Evolutionary conservation across 129 eudicot species (phyloP), one percentile per base, ranked within the genome.

Genomic region (Erigeron canadensis): DNA sequence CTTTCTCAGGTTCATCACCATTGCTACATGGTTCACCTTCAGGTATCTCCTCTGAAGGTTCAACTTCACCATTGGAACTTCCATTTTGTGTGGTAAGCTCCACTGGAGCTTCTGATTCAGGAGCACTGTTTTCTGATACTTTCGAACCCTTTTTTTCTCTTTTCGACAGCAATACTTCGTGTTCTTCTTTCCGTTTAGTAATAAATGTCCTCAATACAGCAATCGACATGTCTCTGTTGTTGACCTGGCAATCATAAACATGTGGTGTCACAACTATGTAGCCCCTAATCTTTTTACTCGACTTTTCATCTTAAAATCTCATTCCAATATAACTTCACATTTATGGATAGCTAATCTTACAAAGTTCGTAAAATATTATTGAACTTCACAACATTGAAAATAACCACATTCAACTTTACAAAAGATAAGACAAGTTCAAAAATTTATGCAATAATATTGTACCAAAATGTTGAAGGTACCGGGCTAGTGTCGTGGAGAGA

Each of bases 141-240:
- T 81, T 85, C 16, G 78, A 55, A 10, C 74, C 9, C 80, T 81
- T 89, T 77, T 79, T 88, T 44, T 0, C 63, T 75, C 79, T 83
- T 85, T 70, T 84, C n/a, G 87, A 77, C 47, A 76, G 21, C 28
- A 66, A 34, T 37, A 87, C 84, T 79, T 84, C 89, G 50, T 86
- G 95, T 75, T 95, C 99, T 81, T 90, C 77, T 69, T 84, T 84
- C 9, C 87, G 89, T 75, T 86, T 88, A 9, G 89, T 79, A 64
- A 95, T 81, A 71, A 88, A 95, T 46, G 88, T 67, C 85, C 97
- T 84, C 83, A 90, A 69, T 65, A 94, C 99, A 77, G 95, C 99
- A 81, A 95, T 83, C 19, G 97, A 95, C 83, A 95, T 79, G 67
- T 95, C 97, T 79, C 99, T 82, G 82, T 95, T 95, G 72, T 95